Percentiles rank a stretch among this genome's conserved stretches.
These are phyloP conservation scores for Ajuga chamaepitys DNA, from an alignment of 257 asterid genomes.

Conservation along the genomic window DNA sequence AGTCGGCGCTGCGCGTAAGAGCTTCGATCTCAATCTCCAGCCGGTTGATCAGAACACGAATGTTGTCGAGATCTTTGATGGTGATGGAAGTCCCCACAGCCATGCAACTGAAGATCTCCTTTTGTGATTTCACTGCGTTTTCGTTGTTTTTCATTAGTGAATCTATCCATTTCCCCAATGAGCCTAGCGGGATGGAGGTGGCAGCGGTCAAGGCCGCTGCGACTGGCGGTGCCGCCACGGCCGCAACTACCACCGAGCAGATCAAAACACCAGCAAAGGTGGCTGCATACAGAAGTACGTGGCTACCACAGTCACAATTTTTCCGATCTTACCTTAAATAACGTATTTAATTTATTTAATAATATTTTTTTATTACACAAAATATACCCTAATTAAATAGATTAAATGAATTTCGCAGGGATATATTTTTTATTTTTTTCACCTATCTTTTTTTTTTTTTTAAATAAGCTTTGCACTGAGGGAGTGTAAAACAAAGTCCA, in stretches of 20 bases:
- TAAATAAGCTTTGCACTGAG: too few species aligned
- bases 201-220: conserved; percentile 62
- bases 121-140: conserved; percentile 38
- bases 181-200: conserved; percentile 46
- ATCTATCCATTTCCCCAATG: conserved; percentile 61
- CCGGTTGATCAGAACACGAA: conserved; percentile 28
- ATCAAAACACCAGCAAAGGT: conserved; percentile 54
- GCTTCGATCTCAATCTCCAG: conserved; percentile 37
- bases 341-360: not conserved
- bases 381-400: too few species aligned
- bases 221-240: conserved; percentile 62
- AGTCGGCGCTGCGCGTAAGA: conserved; percentile 22
- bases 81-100: conserved; percentile 37
- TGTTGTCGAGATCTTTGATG: conserved; percentile 48
- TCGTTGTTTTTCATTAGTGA: conserved; percentile 42
- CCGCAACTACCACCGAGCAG: conserved; percentile 74
- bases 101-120: conserved; percentile 39
- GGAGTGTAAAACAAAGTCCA: too few species aligned
- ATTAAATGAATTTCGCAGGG: too few species aligned
- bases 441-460: too few species aligned
- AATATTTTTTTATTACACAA: too few species aligned
- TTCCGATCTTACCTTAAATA: too few species aligned
- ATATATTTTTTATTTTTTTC: too few species aligned
- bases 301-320: too few species aligned
- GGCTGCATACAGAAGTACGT: conserved; percentile 20